Evolutionary conservation across 116 monocot genomes (phyloP).

Genomic region (Zostera marina): DNA sequence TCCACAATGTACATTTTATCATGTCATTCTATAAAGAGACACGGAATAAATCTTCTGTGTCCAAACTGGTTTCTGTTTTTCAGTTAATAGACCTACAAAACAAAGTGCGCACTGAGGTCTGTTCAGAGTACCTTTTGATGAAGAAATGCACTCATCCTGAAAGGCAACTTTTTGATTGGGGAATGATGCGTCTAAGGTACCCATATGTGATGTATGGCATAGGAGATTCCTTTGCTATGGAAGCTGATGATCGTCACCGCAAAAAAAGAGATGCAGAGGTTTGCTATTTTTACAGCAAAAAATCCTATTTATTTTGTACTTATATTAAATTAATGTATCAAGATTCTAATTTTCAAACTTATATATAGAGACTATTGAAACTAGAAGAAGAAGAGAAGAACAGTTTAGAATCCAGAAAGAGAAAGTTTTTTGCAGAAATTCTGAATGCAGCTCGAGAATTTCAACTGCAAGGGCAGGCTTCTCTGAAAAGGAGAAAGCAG

Average conservation of each 20-base stretch:
- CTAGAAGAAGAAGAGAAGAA: conserved; percentile 90
- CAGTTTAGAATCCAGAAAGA: conserved; percentile 51
- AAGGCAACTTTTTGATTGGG: conserved; percentile 87
- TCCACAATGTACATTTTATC: too few species aligned
- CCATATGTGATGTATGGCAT: conserved; percentile 81
- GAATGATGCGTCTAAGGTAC: conserved; percentile 72
- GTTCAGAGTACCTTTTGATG: conserved; percentile 60
- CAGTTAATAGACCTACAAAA: conserved; percentile 81
- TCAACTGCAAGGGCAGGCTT: conserved; percentile 64
- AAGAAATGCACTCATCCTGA: conserved; percentile 70
- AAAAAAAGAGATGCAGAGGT: conserved; percentile 94
- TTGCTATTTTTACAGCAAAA: conserved; percentile 1
- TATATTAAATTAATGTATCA: not conserved
- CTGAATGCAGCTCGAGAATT: conserved; percentile 88
- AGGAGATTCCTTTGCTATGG: conserved; percentile 63
- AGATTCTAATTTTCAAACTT: not conserved
- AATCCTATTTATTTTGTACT: too few species aligned
- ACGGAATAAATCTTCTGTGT: not conserved
- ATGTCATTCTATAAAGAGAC: not conserved
- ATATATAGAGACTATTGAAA: conserved; percentile 61
- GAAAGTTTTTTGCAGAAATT: conserved; percentile 93
- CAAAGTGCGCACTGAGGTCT: conserved; percentile 60
- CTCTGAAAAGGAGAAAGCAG: conserved; percentile 67
- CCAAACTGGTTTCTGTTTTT: not conserved
- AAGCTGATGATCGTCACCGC: conserved; percentile 74